Evolutionary conservation across 2,329 filamentous ascomycete species (phyloP).

Genomic region (Purpureocillium takamizusanense): DNA sequence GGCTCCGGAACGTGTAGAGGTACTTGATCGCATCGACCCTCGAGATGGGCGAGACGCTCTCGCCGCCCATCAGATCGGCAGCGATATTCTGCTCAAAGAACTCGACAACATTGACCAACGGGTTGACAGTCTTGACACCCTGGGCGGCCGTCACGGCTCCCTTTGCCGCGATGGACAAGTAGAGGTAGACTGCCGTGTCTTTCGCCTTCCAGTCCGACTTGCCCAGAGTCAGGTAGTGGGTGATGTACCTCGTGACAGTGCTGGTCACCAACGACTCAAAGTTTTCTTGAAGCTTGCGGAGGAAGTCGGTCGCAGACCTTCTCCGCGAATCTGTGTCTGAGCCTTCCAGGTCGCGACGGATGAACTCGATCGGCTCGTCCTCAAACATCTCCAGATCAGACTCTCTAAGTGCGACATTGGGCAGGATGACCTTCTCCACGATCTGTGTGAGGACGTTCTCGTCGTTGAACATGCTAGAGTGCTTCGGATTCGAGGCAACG

Average conservation of each 20-base stretch:
- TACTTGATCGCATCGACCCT: slow-evolving; percentile 99
- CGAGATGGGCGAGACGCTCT: slow-evolving; percentile 68
- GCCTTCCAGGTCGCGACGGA: slow-evolving; percentile 86
- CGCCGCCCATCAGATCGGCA: slow-evolving; percentile 67
- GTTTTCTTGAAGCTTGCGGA: slow-evolving; percentile 78
- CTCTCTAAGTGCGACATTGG: slow-evolving; percentile 84
- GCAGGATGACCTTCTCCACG: slow-evolving; percentile 90
- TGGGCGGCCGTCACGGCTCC: slow-evolving; percentile 78
- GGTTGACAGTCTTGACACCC: slow-evolving; percentile 85
- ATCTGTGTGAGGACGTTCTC: slow-evolving; percentile 73
- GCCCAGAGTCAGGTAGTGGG: slow-evolving; percentile 73
- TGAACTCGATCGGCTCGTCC: slow-evolving; percentile 98
- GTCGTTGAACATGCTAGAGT: slow-evolving; percentile 80
- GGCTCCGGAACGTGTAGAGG: slow-evolving; percentile 91
- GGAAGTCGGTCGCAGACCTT: slow-evolving; percentile 88
- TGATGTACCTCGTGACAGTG: slow-evolving; percentile 81
- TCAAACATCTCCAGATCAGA: slow-evolving; percentile 95
- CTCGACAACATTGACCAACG: slow-evolving; percentile 78
- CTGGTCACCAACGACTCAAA: slow-evolving; percentile 79
- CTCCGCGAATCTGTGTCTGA: slow-evolving; percentile 92
- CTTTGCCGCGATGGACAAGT: slow-evolving; percentile 88
- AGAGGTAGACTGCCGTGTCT: slow-evolving; percentile 96
- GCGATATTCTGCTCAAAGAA: slow-evolving; percentile 94
- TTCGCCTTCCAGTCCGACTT: slow-evolving; percentile 92
- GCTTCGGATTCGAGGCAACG: slow-evolving; percentile 67